Evolutionary conservation across 2,329 filamentous ascomycete species (phyloP), one percentile per base, ranked within the genome.

Genomic region (Sordariomycetes sp.): DNA sequence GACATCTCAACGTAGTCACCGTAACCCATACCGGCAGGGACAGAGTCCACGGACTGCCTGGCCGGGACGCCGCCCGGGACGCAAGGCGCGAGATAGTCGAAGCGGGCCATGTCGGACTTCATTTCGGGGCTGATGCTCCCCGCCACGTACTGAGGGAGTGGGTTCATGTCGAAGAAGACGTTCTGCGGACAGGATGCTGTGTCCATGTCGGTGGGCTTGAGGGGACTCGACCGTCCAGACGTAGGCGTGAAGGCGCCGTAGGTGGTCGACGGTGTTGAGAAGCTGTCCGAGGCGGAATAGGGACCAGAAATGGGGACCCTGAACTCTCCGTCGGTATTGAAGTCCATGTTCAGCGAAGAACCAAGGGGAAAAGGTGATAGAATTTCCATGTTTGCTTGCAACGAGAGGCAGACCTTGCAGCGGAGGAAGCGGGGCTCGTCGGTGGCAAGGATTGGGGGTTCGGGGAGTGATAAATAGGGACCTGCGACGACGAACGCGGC

Each of bases 161-260:
- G 51, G 48, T 24, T 25, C 51, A 52, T 52, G 25, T 34, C 28
- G 25, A 52, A 34, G 24, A 34, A 34, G 12, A 52, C 17, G 13
- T 17, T n/a, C 51, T 52, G 51, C 15, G 17, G 24, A 32, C 22
- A 12, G 20, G n/a, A 50, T 22, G 45, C 12, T 17, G 36, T 12
- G n/a, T 50, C 45, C 10, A 22, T 12, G 20, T 20, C n/a, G 22
- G 50, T 2, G 8, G 51, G 13, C 13, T 39, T 48, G 5, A 36
- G 57, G 10, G 74, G 72, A 20, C 72, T 72, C 52, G 74, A 75
- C 57, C 73, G 70, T 64, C 72, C 67, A 58, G 74, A 75, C 34
- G 67, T 70, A 52, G 74, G 74, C 48, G 74, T 76, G 59, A 70
- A 75, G 28, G 72, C 68, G 48, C 73, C 73, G 67, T 73, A 75